These are phyloP conservation scores for Theileria orientalis DNA, from an alignment of 169 alveolate genomes.

Conservation along the genomic window DNA sequence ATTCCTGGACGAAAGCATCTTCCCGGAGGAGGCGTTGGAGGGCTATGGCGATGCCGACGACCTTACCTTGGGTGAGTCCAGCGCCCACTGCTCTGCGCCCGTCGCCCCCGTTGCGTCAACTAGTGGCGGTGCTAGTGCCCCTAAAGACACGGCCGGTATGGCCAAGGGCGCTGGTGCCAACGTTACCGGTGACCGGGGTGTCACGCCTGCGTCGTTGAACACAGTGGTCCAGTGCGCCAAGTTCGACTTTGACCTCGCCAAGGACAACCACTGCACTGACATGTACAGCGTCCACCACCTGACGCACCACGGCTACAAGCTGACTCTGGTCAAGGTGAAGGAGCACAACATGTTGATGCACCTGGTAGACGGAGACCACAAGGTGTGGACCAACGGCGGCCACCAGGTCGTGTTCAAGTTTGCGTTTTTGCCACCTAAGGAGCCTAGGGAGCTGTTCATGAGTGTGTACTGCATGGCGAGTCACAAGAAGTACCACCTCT, in stretches of 20 bases:
- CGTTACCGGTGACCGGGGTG: no score
- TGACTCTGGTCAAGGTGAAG: neutral
- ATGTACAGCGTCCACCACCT: neutral
- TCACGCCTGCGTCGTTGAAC: no score
- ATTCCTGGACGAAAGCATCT: no score
- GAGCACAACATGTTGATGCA: neutral
- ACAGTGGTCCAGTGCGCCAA: neutral
- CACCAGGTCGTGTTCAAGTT: neutral
- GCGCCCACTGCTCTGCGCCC: no score
- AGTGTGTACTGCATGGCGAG: neutral
- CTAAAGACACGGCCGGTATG: no score
- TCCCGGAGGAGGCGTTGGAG: no score
- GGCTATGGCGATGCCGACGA: no score
- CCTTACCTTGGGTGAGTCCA: no score
- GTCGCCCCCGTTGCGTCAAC: no score
- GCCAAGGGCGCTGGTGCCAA: no score
- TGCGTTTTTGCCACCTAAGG: neutral
- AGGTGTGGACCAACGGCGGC: neutral
- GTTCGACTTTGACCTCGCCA: neutral
- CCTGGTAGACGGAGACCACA: neutral
- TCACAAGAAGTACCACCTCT: neutral
- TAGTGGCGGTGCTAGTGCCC: no score
- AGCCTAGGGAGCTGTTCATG: neutral
- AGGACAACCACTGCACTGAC: neutral
- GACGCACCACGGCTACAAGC: neutral